Percentiles rank a stretch among this genome's conserved stretches.
phyloP scores from a whole-genome alignment of 352 stramenopile genomes.

The Pythium plurisporium region DNA sequence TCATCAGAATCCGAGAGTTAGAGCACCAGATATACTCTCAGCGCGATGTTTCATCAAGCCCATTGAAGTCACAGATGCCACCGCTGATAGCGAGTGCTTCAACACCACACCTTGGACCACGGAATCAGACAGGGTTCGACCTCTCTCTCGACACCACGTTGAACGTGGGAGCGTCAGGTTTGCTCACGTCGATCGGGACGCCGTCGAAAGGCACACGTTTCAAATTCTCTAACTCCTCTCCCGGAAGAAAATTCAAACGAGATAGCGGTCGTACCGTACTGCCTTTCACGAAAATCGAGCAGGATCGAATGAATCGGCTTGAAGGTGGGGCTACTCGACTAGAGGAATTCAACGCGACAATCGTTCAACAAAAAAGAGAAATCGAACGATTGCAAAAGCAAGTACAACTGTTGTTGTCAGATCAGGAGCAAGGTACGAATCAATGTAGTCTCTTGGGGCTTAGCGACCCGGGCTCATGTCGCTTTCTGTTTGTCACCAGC shows the following conservation, averaged over 20 bases:
- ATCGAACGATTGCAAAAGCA: slow-evolving; percentile 66
- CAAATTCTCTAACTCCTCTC: not conserved
- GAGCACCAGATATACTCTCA: slow-evolving; percentile 32
- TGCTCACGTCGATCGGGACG: slow-evolving; percentile 2
- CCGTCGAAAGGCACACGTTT: slow-evolving; percentile 1
- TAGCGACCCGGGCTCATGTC: no score
- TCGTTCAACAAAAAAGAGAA: slow-evolving; percentile 61
- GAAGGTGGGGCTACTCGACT: slow-evolving; percentile 18
- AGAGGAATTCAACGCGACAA: slow-evolving; percentile 39
- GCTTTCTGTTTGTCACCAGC: not conserved
- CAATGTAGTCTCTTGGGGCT: no score
- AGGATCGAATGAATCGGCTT: slow-evolving; percentile 28
- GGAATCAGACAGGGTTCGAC: slow-evolving; percentile 12
- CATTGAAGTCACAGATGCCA: not conserved
- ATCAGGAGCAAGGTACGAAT: slow-evolving; percentile 18
- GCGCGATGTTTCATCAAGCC: slow-evolving; percentile 6
- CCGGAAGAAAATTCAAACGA: slow-evolving; percentile 10
- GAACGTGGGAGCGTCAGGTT: not conserved
- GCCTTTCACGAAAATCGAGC: slow-evolving; percentile 48
- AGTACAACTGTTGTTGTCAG: slow-evolving; percentile 54
- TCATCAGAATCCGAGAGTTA: slow-evolving; percentile 61
- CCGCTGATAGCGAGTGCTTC: slow-evolving; percentile 9
- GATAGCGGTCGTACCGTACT: slow-evolving; percentile 21
- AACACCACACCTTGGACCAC: slow-evolving; percentile 1
- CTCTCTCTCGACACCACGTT: slow-evolving; percentile 5